Percentiles rank a stretch among this genome's conserved stretches.
Conservation (phyloP, 352 stramenopile species). For the Globisporangium acanthophoron region DNA sequence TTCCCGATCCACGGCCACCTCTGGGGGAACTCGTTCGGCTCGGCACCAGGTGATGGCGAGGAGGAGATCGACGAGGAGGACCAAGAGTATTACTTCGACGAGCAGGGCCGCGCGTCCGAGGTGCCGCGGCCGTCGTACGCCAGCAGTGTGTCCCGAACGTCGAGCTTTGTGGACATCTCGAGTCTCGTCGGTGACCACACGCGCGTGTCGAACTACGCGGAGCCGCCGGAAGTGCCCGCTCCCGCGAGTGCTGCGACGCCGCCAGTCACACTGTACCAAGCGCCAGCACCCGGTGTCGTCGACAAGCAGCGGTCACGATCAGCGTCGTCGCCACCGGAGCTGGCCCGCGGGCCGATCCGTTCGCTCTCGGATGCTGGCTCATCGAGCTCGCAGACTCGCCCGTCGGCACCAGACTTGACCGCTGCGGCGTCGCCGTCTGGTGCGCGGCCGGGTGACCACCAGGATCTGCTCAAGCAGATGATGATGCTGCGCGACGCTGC, state of each 20-base stretch:
- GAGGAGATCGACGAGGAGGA: constrained; percentile 5
- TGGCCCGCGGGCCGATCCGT: not conserved
- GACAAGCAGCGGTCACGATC: constrained; percentile 1
- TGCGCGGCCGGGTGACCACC: not conserved
- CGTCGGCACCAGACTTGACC: not conserved
- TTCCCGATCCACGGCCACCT: constrained; percentile 5
- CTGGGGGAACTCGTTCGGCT: constrained; percentile 11
- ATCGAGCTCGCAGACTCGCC: too few species aligned
- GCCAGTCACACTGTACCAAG: not conserved
- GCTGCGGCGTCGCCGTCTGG: not conserved
- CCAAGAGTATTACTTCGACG: constrained; percentile 14
- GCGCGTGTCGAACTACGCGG: not conserved
- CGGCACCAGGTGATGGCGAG: not conserved
- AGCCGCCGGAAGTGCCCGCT: not conserved
- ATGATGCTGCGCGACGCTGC: constrained; percentile 33
- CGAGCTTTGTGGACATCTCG: constrained; percentile 3
- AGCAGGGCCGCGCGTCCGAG: constrained; percentile 10
- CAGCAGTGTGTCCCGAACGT: not conserved
- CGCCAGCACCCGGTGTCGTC: too few species aligned
- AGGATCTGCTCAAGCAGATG: constrained; percentile 26
- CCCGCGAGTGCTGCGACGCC: not conserved
- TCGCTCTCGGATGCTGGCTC: constrained; percentile 2
- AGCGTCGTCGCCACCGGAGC: constrained; percentile 2
- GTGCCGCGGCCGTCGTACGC: constrained; percentile 4
- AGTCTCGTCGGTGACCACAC: not conserved